Evolutionary conservation across 2,329 filamentous ascomycete species (phyloP).

Genomic region (Botrytis tulipae): DNA sequence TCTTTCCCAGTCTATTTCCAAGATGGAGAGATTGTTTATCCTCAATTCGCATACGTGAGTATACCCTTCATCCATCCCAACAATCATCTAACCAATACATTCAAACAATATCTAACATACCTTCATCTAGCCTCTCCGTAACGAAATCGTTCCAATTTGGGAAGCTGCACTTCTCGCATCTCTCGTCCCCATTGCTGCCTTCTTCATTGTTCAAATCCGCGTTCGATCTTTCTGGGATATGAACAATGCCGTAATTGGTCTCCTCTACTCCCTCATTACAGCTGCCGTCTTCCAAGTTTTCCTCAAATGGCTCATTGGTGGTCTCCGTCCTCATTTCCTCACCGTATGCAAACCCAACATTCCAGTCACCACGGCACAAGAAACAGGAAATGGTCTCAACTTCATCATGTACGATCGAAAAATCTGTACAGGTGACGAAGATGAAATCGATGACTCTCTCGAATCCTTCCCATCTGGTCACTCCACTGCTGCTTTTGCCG

Average conservation of each 20-base stretch:
- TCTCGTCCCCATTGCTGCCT: slow-evolving; percentile 63
- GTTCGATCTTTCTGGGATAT: slow-evolving; percentile 67
- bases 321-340: slow-evolving; percentile 70
- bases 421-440: slow-evolving; percentile 65
- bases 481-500: slow-evolving; percentile 69
- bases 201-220: slow-evolving; percentile 65
- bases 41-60: slow-evolving; percentile 60
- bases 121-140: slow-evolving; percentile 49
- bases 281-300: slow-evolving; percentile 74
- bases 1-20: slow-evolving; percentile 67
- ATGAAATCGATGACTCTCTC: slow-evolving; percentile 65
- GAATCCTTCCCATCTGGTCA: slow-evolving; percentile 74
- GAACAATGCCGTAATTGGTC: slow-evolving; percentile 69
- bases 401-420: slow-evolving; percentile 66
- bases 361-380: slow-evolving; percentile 43
- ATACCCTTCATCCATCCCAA: slow-evolving; percentile 42
- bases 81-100: neutral
- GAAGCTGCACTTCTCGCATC: slow-evolving; percentile 63
- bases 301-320: slow-evolving; percentile 72
- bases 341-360: slow-evolving; percentile 63
- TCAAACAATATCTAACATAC: neutral
- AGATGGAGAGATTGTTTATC: slow-evolving; percentile 67
- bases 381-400: slow-evolving; percentile 51
- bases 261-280: slow-evolving; percentile 67
- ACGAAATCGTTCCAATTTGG: slow-evolving; percentile 71